Base-by-base conservation (phyloP, 2,329 filamentous ascomycete genomes). In the Diaporthe vexans region DNA sequence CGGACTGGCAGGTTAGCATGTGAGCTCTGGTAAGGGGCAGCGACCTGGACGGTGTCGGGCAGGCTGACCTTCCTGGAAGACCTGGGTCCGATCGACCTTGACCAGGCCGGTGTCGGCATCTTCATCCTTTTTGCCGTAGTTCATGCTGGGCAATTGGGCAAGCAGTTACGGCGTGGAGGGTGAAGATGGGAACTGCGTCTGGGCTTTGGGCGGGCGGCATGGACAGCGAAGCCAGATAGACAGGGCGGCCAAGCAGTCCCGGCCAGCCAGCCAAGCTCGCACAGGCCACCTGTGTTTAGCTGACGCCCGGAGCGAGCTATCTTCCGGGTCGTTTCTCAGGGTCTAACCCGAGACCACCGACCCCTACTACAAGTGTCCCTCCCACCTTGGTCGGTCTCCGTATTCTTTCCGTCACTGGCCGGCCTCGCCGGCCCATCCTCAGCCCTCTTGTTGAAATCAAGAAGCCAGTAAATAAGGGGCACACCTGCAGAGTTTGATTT, bases 61-160 rank as follows among this genome's bases (percentile, higher is more conserved):
- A 37, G 71, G 40, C 88, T 82, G 86, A 98, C 97, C 97, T 93
- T 99, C 97, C 88, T 98, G 97, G 85, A 98, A 98, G 78, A 99
- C 97, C 80, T 96, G 95, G 73, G 96, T 98, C 82, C 97, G 93
- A 88, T 99, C 97, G 81, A 98, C 95, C 90, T 96, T 97, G 89
- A 98, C 94, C 88, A 98, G 91, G 83, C 94, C 93, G 84, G 93
- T 91, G 84, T 98, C 96, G 83, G 93, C 94, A 88, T 99, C 97
- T 90, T 98, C 97, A 86, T 99, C 96, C 90, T 98, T 98, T 89
- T 99, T 99, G 89, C 96, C 93, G 91, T 97, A 97, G 87, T 94
- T 97, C 95, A 98, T 98, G 82, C 79, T 91, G 87, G 86, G 86
- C 85, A 73, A 65, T 73, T 75, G 71, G 54, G 48, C 70, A 51